These are phyloP conservation scores for Gillenia trifoliata DNA, from an alignment of 306 rosid genomes.

Conservation along the genomic window DNA sequence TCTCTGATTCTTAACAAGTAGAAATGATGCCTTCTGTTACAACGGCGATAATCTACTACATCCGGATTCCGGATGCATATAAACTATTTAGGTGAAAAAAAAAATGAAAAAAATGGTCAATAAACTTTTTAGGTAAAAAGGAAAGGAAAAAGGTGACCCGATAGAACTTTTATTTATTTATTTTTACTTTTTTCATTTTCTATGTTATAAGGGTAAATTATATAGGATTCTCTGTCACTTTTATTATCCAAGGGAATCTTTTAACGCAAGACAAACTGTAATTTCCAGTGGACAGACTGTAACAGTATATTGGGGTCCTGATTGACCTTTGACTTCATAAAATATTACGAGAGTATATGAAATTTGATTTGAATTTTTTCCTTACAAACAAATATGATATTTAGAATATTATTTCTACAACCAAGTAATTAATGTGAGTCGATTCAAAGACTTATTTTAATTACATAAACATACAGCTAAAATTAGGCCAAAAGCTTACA, in stretches of 20 bases:
- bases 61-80: background rate
- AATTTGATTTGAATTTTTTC: too few species aligned
- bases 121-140: too few species aligned
- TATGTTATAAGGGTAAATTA: too few species aligned
- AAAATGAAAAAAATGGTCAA: too few species aligned
- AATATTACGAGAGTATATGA: background rate
- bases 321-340: background rate
- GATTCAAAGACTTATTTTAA: too few species aligned
- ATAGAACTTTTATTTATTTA: too few species aligned
- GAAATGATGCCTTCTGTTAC: background rate
- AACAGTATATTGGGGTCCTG: background rate
- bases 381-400: too few species aligned
- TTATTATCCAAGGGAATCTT: background rate
- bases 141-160: too few species aligned
- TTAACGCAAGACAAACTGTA: background rate
- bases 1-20: background rate
- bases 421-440: too few species aligned
- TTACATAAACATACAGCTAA: too few species aligned
- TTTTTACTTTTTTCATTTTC: background rate
- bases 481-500: too few species aligned
- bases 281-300: background rate
- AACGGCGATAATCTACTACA: background rate
- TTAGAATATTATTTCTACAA: too few species aligned
- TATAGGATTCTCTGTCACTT: background rate
- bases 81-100: background rate